These are phyloP conservation scores for Phytopythium oedochilum DNA, from an alignment of 352 stramenopile species.

Conservation along the genomic window DNA sequence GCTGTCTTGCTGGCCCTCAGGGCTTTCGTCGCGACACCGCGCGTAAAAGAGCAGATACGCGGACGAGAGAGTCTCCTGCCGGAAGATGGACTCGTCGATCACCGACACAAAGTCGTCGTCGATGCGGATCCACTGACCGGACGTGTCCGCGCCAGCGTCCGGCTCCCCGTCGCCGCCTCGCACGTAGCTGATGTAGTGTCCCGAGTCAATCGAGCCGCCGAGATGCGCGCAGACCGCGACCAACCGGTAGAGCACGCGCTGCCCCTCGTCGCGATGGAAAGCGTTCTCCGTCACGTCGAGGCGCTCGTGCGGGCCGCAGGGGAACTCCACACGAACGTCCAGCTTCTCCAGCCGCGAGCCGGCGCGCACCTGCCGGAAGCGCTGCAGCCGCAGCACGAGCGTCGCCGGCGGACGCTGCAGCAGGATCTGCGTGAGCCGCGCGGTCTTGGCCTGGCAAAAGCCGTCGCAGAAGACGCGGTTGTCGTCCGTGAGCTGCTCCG, in stretches of 20 bases:
- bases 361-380: constrained; percentile 49
- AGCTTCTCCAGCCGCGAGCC: constrained; percentile 43
- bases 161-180: background rate
- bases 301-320: constrained; percentile 24
- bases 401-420: constrained; percentile 49
- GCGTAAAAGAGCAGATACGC: constrained; percentile 81
- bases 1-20: background rate
- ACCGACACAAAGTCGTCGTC: constrained; percentile 61
- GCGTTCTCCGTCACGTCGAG: constrained; percentile 65
- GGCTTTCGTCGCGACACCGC: background rate
- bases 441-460: constrained; percentile 65
- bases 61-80: constrained; percentile 41
- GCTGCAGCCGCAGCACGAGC: constrained; percentile 64
- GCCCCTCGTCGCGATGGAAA: constrained; percentile 47
- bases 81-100: constrained; percentile 39
- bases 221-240: constrained; percentile 73
- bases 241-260: constrained; percentile 45
- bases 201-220: constrained; percentile 47
- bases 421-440: constrained; percentile 62
- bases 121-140: constrained; percentile 55
- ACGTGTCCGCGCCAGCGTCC: background rate
- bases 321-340: constrained; percentile 50
- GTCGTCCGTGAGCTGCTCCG: constrained; percentile 55
- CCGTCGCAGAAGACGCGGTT: constrained; percentile 73
- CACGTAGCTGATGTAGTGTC: constrained; percentile 77